Base-by-base conservation (phyloP, 2,329 filamentous ascomycete genomes). In the Penicillium sp. region DNA sequence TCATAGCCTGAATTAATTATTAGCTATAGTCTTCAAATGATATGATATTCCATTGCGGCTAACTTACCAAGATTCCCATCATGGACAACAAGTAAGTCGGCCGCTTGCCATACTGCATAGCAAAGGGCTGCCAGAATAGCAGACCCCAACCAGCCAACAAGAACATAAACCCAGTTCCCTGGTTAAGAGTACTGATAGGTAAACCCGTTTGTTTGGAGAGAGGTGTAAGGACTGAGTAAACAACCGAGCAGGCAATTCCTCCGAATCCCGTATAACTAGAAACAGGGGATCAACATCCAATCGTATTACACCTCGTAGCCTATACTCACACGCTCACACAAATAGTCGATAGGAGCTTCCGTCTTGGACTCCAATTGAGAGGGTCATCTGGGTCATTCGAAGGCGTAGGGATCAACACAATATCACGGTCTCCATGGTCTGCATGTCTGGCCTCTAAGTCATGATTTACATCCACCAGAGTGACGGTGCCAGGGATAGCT, bases 41-140 rank as follows among this genome's bases (percentile, higher is more conserved):
- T 26, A 9, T 30, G 49, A 25, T 26, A 7, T 25, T 55, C 2
- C 36, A 1, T 8, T 7, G 0, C 12, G 4, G 7, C 30, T 2
- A 1, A 58, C 70, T 60, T 56, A 73, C 72, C 58, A 73, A 42
- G 7, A 67, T 65, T 6, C 71, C 72, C 14, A 64, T 41, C 45
- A 74, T 46, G 0, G 72, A 74, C 3, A 73, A 9, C 6, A 75
- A 40, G 53, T 71, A 74, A 0, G 69, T 71, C 52, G 71, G 55
- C 6, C 72, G 66, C 55, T 74, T 74, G 22, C 77, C 77, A 63
- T 75, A 79, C 41, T 77, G 73, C 58, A 77, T 61, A 2, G 77
- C 75, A 50, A 79, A 73, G 0, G 77, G 75, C 57, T 80, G 78
- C 78, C 78, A 80, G 47, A 79, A 73, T 1, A 79, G 53, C 17